phyloP scores from a whole-genome alignment of 31 red algal species.

The Odonthalia washingtoniensis region DNA sequence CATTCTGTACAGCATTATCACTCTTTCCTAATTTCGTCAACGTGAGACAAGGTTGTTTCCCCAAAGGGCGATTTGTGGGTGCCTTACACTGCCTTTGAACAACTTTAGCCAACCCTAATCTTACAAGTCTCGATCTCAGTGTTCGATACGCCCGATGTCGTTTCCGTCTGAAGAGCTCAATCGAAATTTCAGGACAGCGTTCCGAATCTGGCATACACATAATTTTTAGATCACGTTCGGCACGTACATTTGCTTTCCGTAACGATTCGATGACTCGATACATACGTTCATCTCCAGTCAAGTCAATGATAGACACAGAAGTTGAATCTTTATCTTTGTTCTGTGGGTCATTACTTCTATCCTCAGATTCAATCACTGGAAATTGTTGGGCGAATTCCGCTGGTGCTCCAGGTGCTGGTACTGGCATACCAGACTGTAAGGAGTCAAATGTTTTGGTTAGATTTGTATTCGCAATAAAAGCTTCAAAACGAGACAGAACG shows the following conservation, averaged over 20 bases:
- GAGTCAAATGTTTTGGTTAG: background rate
- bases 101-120: constrained; percentile 35
- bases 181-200: background rate
- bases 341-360: background rate
- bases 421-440: constrained; percentile 15
- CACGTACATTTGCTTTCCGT: constrained; percentile 20
- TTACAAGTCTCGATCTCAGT: constrained; percentile 26
- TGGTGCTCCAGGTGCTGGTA: background rate
- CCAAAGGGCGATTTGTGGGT: constrained; percentile 32
- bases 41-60: constrained; percentile 48
- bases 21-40: constrained; percentile 18
- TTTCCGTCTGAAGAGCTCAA: constrained; percentile 40
- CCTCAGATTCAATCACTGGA: background rate
- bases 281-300: constrained; percentile 42
- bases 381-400: background rate
- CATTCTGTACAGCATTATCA: background rate
- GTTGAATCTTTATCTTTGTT: background rate
- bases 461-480: constrained; percentile 5
- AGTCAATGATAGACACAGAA: constrained; percentile 37
- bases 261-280: constrained; percentile 47
- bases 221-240: constrained; percentile 65
- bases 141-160: constrained; percentile 63
- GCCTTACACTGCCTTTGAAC: constrained; percentile 44
- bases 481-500: constrained; percentile 48
- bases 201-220: constrained; percentile 72